These are phyloP conservation scores for Cichorium intybus DNA, from an alignment of 140 eudicot species.

Conservation along the genomic window DNA sequence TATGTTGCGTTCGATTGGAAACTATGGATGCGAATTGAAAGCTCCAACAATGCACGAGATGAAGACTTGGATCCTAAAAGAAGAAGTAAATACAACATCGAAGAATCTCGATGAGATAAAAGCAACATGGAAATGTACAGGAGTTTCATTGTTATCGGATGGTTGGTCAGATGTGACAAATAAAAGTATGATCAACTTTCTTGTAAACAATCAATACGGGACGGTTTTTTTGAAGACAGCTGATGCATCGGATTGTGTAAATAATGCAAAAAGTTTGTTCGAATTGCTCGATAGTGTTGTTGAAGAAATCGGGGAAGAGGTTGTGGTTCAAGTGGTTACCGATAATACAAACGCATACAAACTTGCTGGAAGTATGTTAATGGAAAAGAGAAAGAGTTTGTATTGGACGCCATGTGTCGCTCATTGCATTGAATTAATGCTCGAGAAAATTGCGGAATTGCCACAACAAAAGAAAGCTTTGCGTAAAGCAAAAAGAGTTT, in stretches of 20 bases:
- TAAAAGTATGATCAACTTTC: background rate
- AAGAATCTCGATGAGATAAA: conserved; percentile 6
- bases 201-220: conserved; percentile 3
- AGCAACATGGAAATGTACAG: conserved; percentile 12
- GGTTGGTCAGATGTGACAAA: background rate
- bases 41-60: conserved; percentile 15
- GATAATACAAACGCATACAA: background rate
- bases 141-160: background rate
- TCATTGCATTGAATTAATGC: background rate
- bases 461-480: no score
- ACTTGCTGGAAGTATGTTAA: background rate
- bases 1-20: background rate
- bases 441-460: background rate
- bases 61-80: conserved; percentile 13
- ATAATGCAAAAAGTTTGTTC: background rate
- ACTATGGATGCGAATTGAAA: background rate
- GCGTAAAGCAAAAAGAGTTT: no score
- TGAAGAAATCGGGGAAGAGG: background rate
- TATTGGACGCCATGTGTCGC: background rate
- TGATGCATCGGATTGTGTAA: conserved; percentile 2
- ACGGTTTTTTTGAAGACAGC: background rate
- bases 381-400: background rate
- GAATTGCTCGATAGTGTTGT: background rate
- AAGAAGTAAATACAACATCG: conserved; percentile 11
- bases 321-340: background rate